Evolutionary conservation across 1,139 yeast species (phyloP), one percentile per base, ranked within the genome.

Genomic region (Suhomyces maxii): DNA sequence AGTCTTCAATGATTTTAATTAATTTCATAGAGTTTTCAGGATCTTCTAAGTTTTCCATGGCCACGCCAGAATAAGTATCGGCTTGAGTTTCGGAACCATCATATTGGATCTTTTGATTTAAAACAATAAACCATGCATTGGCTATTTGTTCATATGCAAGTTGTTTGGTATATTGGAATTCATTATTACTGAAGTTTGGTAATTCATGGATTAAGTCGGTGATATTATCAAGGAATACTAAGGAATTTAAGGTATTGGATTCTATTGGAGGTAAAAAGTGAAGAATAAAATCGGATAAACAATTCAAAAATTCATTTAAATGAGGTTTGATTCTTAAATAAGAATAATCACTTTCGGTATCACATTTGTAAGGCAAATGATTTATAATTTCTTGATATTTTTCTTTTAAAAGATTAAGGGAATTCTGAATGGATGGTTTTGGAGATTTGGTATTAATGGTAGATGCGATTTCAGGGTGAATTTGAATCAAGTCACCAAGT

Each of bases 201-300:
- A 89, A 69, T 48, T 77, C 77, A 53, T 82, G 82, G 50, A 90
- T 74, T 49, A 88, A 67, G 42, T 71, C 70, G 1, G 95, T 83
- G 41, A 89, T 80, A 42, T 76, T 76, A 58, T 86, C 86, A 51
- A 89, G 73, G 57, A 88, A 89, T 42, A 77, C 78, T 42, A 90
- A 71, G 2, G 95, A 80, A 47, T 76, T 76, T 23, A 76, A 61
- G 14, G 79, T 68, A 55, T 81, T 82, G 13, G 72, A 61, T 60
- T 86, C 90, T 48, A 82, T 76, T 8, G 96, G 96, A 18, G 96
- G 96, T 51, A 90, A 73, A 60, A 86, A 87, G 58, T 81, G 84
- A 52, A 87, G 73, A 7, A 89, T 83, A 61, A 85, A 90, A 65
- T 90, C 98, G 36, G 88, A 82, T 45, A 91, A 69, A 40, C 95